Conservation (phyloP, 2,329 filamentous ascomycete species). For the Nigrospora sphaerica region DNA sequence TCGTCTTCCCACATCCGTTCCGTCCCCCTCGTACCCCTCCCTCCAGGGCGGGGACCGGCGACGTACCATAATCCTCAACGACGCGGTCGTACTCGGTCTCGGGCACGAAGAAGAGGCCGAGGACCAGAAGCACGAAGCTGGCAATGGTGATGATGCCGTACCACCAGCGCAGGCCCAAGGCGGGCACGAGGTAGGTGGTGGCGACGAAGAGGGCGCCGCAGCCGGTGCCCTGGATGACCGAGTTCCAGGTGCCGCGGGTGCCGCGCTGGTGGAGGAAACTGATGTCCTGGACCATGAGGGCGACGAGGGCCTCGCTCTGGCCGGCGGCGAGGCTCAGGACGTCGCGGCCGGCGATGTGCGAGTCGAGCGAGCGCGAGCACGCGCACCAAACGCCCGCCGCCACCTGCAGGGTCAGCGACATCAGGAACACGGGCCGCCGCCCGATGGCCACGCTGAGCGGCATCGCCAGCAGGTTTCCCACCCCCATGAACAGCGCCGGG, state of each 20-base stretch:
- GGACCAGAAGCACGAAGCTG: constrained; percentile 5
- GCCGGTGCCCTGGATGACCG: constrained; percentile 8
- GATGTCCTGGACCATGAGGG: constrained; percentile 15
- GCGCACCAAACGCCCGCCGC: constrained; percentile 16
- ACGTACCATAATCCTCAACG: constrained; percentile 3
- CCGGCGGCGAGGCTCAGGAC: constrained; percentile 23
- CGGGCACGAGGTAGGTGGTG: constrained; percentile 10
- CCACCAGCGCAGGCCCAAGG: constrained; percentile 11
- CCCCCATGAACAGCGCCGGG: constrained; percentile 17
- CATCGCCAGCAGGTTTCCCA: constrained; percentile 24
- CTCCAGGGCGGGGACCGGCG: background rate
- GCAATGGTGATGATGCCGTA: constrained; percentile 12
- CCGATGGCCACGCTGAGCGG: constrained; percentile 24
- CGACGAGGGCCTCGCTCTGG: constrained; percentile 19
- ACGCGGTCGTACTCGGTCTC: constrained; percentile 11
- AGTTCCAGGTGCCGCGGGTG: constrained; percentile 9
- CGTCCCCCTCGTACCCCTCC: too few species aligned
- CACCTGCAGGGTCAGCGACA: constrained; percentile 18
- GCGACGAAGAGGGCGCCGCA: constrained; percentile 11
- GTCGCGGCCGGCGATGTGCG: constrained; percentile 19
- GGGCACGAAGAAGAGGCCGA: constrained; percentile 9
- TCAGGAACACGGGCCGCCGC: constrained; percentile 21
- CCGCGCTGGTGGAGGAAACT: constrained; percentile 13
- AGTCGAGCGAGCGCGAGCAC: constrained; percentile 10
- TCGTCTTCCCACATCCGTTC: too few species aligned